Evolutionary conservation across 805 yeast species (phyloP).

Genomic region (Saccharomycopsis schoenii): DNA sequence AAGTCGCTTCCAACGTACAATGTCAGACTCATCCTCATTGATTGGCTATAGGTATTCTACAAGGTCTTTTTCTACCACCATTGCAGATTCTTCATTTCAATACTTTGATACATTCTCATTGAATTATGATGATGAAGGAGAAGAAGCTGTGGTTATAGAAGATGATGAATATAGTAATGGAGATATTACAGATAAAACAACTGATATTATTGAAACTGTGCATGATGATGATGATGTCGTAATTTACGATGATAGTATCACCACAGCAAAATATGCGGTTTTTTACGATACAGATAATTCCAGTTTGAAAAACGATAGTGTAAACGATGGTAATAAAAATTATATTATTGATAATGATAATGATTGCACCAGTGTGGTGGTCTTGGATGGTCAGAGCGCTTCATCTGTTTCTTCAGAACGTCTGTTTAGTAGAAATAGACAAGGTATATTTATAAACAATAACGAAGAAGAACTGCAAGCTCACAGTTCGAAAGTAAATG

Average conservation of each 20-base stretch:
- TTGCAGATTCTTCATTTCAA: slow-evolving; percentile 2
- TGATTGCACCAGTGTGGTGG: not conserved
- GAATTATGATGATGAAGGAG: slow-evolving; percentile 9
- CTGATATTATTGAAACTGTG: slow-evolving; percentile 4
- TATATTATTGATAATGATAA: not conserved
- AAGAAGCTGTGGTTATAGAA: not conserved
- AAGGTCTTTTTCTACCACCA: slow-evolving; percentile 7
- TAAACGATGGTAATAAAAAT: not conserved
- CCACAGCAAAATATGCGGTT: not conserved
- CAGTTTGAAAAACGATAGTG: not conserved
- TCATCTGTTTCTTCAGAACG: not conserved
- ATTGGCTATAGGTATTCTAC: slow-evolving; percentile 16
- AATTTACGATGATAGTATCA: not conserved
- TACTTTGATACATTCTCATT: slow-evolving; percentile 16
- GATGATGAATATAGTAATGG: slow-evolving; percentile 1
- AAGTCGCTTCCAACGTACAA: not conserved
- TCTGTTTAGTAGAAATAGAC: not conserved
- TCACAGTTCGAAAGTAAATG: not conserved
- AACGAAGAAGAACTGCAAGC: not conserved
- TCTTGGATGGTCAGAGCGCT: not conserved
- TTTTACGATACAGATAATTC: not conserved
- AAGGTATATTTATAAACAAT: not conserved
- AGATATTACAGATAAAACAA: slow-evolving; percentile 7
- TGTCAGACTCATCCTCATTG: slow-evolving; percentile 6
- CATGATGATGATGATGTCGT: not conserved